phyloP scores from a whole-genome alignment of 2,329 filamentous ascomycete species.

The Aspergillus udagawae region DNA sequence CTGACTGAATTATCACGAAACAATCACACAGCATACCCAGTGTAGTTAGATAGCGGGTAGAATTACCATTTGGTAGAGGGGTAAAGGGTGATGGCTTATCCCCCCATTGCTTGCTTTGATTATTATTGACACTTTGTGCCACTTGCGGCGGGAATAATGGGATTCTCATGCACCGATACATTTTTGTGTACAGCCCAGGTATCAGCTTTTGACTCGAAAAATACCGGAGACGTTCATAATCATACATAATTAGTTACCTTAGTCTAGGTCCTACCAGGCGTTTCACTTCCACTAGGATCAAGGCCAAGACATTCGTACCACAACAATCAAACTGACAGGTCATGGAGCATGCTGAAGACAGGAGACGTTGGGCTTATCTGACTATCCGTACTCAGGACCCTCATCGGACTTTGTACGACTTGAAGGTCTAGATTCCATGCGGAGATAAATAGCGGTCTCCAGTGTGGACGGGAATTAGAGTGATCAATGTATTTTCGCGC shows the following conservation, averaged over 20 bases:
- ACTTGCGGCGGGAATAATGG: background rate
- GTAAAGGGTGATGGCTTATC: background rate
- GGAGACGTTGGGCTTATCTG: background rate
- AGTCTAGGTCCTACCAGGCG: background rate
- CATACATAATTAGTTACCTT: background rate
- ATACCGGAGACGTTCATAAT: background rate
- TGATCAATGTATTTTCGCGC: background rate
- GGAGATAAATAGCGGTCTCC: background rate
- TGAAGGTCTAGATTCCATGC: background rate
- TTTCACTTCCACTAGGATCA: background rate
- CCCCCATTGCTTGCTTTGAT: background rate
- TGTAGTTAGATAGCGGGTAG: background rate
- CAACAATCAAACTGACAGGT: background rate
- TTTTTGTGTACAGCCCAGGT: background rate
- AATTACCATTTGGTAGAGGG: background rate
- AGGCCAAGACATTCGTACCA: background rate
- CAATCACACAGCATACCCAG: too few relatives aligned
- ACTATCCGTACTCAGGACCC: background rate
- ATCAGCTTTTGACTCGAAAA: background rate
- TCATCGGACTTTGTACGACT: background rate
- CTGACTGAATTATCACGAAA: background rate
- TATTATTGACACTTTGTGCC: too few relatives aligned
- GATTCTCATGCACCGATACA: background rate
- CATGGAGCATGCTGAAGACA: background rate
- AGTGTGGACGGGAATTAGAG: background rate